A percentile compares a stretch with the other conserved stretches of the same genome.
Evolutionary conservation across 345 rosid species (phyloP).

Genomic region (Nephelium lappaceum): DNA sequence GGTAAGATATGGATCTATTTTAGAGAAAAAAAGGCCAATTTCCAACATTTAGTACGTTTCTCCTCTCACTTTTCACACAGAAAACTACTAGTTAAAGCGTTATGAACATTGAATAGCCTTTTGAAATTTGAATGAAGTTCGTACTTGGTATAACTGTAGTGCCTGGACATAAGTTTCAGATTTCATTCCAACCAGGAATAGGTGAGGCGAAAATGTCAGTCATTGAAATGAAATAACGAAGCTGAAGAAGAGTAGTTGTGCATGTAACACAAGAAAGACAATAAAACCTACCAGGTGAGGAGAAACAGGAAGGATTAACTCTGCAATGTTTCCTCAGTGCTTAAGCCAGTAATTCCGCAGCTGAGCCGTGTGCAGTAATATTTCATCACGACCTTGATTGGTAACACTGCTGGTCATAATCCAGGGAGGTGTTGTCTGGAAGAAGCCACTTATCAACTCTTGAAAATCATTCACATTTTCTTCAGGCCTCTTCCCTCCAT

Average conservation of each 20-base stretch:
- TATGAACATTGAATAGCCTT: not conserved
- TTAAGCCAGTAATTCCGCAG: conserved; percentile 93
- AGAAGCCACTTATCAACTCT: conserved; percentile 75
- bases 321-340: conserved; percentile 39
- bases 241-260: not conserved
- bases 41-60: not conserved
- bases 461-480: conserved; percentile 79
- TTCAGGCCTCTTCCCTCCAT: conserved; percentile 87
- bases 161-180: not conserved
- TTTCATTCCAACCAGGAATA: not conserved
- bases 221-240: not conserved
- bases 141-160: no score
- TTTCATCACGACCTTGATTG: conserved; percentile 96
- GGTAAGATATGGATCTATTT: not conserved
- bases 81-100: not conserved
- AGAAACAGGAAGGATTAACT: not conserved
- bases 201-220: not conserved
- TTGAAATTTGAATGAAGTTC: not conserved
- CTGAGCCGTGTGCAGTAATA: conserved; percentile 94
- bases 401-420: conserved; percentile 98
- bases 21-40: not conserved
- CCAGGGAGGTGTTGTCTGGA: conserved; percentile 91
- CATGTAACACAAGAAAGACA: not conserved
- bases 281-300: not conserved
- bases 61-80: not conserved